Evolutionary conservation across 1,284 basidiomycete species (phyloP), one percentile per base, ranked within the genome.

Genomic region (Sanguinoderma infundibulare): DNA sequence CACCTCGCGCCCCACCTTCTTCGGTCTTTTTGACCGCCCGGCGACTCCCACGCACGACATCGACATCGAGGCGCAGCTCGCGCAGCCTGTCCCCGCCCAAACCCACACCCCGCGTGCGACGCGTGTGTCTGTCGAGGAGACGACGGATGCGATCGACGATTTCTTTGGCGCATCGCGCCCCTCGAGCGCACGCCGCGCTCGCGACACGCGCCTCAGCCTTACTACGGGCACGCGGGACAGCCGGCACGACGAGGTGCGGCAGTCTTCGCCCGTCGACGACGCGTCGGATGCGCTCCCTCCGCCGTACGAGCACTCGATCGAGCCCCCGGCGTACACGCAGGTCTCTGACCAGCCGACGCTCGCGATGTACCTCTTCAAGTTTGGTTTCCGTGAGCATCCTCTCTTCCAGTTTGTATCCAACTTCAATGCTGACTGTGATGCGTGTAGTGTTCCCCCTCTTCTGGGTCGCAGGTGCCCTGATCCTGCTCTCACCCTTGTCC

Each of bases 371-470:
- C 67, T 75, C 55, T 75, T 75, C 70, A 72, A 72, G 59, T 72
- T 71, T 35, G 74, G 74, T 35, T 75, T 73, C 66, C 62, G 73
- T 74, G 61, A 67, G 72, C 68, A 22, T n/a, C 28, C 12, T 12
- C 7, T 39, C 20, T 34, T 28, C 8, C 0, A 9, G 24, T 34
- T 1, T 26, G n/a, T 15, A 9, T 28, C 17, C 17, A n/a, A n/a
- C n/a, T n/a, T n/a, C n/a, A n/a, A n/a, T n/a, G n/a, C n/a, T n/a
- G n/a, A n/a, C n/a, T n/a, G n/a, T n/a, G 20, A 15, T 17, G 30
- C 35, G 8, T 26, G 17, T 15, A 81, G 80, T 81, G 53, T 82
- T 79, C 68, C 80, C 79, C 5, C 61, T 78, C 24, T 80, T 81
- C 67, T 81, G 80, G 79, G 65, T 73, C 8, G 66, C 79, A 5